Base-by-base conservation (phyloP, 2,329 filamentous ascomycete species). In the Lasiodiplodia sp. region DNA sequence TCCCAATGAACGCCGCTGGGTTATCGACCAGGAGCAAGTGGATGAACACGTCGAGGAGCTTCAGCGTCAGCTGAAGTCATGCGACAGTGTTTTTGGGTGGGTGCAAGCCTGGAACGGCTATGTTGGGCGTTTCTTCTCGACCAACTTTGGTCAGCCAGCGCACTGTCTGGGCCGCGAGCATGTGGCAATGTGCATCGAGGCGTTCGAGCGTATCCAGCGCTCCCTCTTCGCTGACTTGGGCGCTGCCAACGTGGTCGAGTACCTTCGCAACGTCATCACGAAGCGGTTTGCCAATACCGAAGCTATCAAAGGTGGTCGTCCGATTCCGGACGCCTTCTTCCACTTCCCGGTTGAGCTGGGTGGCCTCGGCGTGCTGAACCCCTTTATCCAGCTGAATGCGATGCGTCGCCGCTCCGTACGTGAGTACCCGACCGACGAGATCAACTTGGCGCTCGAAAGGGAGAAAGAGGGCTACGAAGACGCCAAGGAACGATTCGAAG, bases 91-190 rank as follows among this genome's bases (percentile, higher is more conserved):
- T 7, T 86, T 90, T 70, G 80, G 84, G 31, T 89, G 86, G 83
- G 83, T 89, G 3, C 84, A 88, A 71, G 86, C 86, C 0, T 89
- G 87, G 83, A 89, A 89, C 72, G 84, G 81, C 49, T 89, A 88
- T 73, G 83, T 86, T 37, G 82, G 80, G 8, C 82, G 83, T 1
- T 89, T 89, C 75, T 88, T 89, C 73, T 79, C 79, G 64, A 85
- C 84, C 71, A 88, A 88, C 72, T 88, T 89, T 69, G 87, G 84
- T 8, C 83, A 83, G 66, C 83, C 86, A 3, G 84, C 86, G 16
- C 81, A 84, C 68, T 87, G 85, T 70, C 87, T 88, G 70, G 86
- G 86, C 0, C 82, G 83, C 23, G 76, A 81, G 51, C 87, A 89
- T 72, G 83, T 88, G 66, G 84, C 88, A 70, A 84, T 83, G 78